Percentiles rank a stretch among this genome's conserved stretches.
Conservation (phyloP, 371 early-diverging fungal genomes). For the Capillidium rhysosporum region DNA sequence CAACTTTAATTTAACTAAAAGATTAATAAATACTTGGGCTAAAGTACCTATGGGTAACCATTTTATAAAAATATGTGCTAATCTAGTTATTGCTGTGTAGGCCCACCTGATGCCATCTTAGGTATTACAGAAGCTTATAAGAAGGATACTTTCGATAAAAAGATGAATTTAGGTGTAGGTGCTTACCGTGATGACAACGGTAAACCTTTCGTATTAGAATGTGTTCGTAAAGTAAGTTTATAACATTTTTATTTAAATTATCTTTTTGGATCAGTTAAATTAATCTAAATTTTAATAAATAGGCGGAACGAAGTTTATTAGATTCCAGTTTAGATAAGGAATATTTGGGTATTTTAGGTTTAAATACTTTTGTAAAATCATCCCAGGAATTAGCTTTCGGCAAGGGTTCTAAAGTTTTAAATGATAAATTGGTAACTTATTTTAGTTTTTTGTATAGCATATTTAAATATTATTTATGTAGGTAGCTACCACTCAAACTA, state of each 20-base stretch:
- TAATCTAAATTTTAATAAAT: slow-evolving; percentile 1
- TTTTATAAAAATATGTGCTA: neutral
- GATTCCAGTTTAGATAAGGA: slow-evolving; percentile 70
- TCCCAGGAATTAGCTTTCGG: slow-evolving; percentile 82
- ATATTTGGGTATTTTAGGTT: slow-evolving; percentile 89
- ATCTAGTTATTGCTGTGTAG: slow-evolving; percentile 19
- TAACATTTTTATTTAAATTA: neutral
- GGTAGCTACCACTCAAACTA: slow-evolving; percentile 79
- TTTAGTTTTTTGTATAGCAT: neutral
- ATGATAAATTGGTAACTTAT: slow-evolving; percentile 39
- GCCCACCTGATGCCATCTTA: slow-evolving; percentile 92
- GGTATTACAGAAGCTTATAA: slow-evolving; percentile 93
- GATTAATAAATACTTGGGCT: slow-evolving; percentile 30
- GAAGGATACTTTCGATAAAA: slow-evolving; percentile 65
- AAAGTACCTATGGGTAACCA: slow-evolving; percentile 47
- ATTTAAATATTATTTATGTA: slow-evolving; percentile 10
- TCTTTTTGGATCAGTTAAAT: neutral
- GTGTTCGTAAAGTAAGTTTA: slow-evolving; percentile 54
- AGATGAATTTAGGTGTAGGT: slow-evolving; percentile 97
- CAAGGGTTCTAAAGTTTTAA: slow-evolving; percentile 41
- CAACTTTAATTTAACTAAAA: too few relatives aligned
- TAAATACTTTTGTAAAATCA: slow-evolving; percentile 59
- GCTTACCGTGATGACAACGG: slow-evolving; percentile 92
- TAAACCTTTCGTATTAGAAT: slow-evolving; percentile 76
- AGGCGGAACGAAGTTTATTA: slow-evolving; percentile 65